A percentile compares a stretch with the other conserved stretches of the same genome.
Conservation (phyloP, 805 yeast species). For the Cyberlindnera amylophila region DNA sequence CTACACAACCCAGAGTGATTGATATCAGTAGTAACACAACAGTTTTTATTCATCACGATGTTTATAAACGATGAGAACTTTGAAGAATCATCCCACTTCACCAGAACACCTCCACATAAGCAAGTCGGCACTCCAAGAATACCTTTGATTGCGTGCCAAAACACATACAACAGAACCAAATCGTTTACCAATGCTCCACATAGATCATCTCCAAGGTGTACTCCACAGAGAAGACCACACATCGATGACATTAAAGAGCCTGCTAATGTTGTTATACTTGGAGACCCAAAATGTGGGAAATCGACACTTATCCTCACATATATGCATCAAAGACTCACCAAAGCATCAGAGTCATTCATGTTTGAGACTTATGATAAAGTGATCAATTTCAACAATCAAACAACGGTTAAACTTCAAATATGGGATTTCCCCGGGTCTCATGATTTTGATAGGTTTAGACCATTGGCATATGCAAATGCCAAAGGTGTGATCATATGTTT, state of each 20-base stretch:
- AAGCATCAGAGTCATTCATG: conserved; percentile 5
- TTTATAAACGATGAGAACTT: no score
- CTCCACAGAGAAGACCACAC: no score
- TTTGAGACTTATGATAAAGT: conserved; percentile 26
- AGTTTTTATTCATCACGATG: no score
- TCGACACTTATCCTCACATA: conserved; percentile 23
- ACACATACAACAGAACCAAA: background rate
- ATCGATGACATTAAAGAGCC: no score
- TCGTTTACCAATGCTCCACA: background rate
- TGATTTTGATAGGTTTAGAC: conserved; percentile 38
- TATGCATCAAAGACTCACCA: conserved; percentile 14
- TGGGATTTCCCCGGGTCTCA: conserved; percentile 42
- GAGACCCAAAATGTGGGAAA: conserved; percentile 29
- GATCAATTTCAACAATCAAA: conserved; percentile 16
- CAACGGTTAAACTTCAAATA: conserved; percentile 30
- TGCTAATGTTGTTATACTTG: conserved; percentile 20
- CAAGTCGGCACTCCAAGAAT: background rate
- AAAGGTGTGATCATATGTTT: conserved; percentile 37
- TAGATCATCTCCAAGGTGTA: background rate
- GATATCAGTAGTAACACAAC: no score
- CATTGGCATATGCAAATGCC: conserved; percentile 39
- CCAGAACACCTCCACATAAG: no score
- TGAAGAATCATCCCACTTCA: no score
- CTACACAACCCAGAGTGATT: no score
- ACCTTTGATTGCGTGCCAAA: background rate